Base-by-base conservation (phyloP, 352 stramenopile genomes). In the Pythium apleroticum region DNA sequence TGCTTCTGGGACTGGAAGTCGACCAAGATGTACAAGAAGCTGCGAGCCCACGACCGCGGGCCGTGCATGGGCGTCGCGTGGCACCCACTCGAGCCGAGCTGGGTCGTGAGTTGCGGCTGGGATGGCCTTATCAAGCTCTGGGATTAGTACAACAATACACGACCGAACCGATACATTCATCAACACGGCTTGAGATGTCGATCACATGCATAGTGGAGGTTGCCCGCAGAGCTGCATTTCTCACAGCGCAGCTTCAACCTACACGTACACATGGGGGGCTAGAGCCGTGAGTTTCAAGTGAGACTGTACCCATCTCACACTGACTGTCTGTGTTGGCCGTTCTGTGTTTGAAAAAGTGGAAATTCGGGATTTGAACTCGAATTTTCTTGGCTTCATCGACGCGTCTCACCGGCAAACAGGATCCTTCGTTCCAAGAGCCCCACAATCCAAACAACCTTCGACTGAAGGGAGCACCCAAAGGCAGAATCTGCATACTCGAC, bases 81-180 rank as follows among this genome's bases (percentile, higher is more conserved):
- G 98, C 97, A 99, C 80, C 98, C 97, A 15, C 72, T 99, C n/a
- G 94, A 99, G 69, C 86, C 96, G 3, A 98, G 89, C 60, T 91
- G 91, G 66, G 89, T 99, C 8, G 96, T 98, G 61, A 98, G 91
- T 25, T 99, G 97, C 71, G 97, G 97, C 30, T 99, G 97, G 98
- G 98, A 99, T 78, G 97, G 97, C 0, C 80, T 98, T 45, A 99
- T 99, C 70, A 99, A 99, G 79, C 93, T 99, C 53, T 99, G 98
- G 98, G 91, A 99, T 72, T 99, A 96, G 58, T 55, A 46, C 39
- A 46, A 28, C n/a, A 50, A 50, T 50, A 50, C 43, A 50, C 22
- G 7, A 41, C 35, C 35, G 11, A n/a, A 41, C 10, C 35, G 4
- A 41, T 17, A 41, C 10, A 41, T 12, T 7, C 35, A 41, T 41